Evolutionary conservation across 2,329 filamentous ascomycete species (phyloP).

Genomic region (Ophiosphaerella narmari): DNA sequence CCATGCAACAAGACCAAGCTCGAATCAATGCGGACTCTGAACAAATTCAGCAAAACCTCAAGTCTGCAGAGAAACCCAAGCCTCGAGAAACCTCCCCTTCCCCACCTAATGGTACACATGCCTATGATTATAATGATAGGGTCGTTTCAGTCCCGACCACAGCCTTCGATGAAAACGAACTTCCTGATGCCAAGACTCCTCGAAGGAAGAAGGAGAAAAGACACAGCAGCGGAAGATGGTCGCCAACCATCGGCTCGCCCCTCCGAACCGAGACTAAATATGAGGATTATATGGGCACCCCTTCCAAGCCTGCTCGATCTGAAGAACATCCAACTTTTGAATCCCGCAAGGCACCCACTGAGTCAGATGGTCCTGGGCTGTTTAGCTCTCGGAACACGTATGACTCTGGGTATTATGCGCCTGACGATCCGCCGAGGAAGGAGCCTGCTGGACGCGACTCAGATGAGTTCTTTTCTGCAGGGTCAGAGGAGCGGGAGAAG

Average conservation of each 20-base stretch:
- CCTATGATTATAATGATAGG: conserved; percentile 18
- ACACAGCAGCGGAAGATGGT: conserved; percentile 47
- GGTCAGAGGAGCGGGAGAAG: conserved; percentile 36
- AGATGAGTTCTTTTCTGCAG: conserved; percentile 40
- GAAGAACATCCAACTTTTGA: conserved; percentile 21
- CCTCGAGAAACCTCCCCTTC: conserved; percentile 15
- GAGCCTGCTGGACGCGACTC: conserved; percentile 35
- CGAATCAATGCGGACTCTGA: conserved; percentile 34
- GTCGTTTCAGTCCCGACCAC: conserved; percentile 35
- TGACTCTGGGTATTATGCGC: conserved; percentile 42
- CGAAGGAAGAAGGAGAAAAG: conserved; percentile 56
- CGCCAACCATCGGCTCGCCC: conserved; percentile 50
- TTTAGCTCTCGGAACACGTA: conserved; percentile 22
- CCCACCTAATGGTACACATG: conserved; percentile 23
- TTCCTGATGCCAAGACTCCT: conserved; percentile 44
- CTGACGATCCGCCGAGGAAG: conserved; percentile 29
- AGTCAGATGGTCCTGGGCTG: conserved; percentile 17
- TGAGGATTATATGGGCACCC: conserved; percentile 48
- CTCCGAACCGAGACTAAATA: conserved; percentile 51
- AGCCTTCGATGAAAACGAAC: conserved; percentile 41
- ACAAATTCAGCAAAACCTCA: conserved; percentile 30
- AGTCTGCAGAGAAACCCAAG: conserved; percentile 25
- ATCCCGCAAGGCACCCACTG: conserved; percentile 18
- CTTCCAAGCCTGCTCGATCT: conserved; percentile 5
- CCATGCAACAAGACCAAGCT: conserved; percentile 42